Base-by-base conservation (phyloP, 805 yeast genomes). In the Danielozyma ontarioensis region DNA sequence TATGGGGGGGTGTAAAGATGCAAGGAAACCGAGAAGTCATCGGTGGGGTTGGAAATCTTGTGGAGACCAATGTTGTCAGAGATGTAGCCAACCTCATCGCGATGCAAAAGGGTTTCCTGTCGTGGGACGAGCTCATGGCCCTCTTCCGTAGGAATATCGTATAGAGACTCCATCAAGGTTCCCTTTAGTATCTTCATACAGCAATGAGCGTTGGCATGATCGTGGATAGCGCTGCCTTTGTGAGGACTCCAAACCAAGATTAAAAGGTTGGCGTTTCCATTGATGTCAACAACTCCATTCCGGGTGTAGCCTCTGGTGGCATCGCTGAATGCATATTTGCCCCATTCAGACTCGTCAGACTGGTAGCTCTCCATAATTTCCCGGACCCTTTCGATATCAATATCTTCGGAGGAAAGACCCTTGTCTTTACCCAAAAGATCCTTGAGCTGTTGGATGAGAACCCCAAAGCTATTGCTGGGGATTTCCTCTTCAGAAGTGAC, bases 1-100 rank as follows among this genome's bases (percentile, higher is more conserved):
- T 79, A 79, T 6, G 89, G 87, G 5, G 89, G 88, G 5, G 88
- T 80, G 58, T 82, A 82, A 34, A 82, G 65, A 54, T 82, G 89
- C 52, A 82, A 65, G 27, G 83, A 73, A 12, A 82, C 75, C 10
- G 84, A 76, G 15, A 62, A 54, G 25, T 63, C 64, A 14, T 58
- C 50, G 1, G 59, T 29, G 5, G 68, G 69, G 50, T 82, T 82
- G 27, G 64, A 56, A 50, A 82, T 79, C 42, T 72, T 63, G 57
- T 82, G 90, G 36, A 78, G 61, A 1, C 89, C 90, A 29, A 82
- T 68, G 19, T 59, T 54, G 53, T 82, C 89, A 27, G 74, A 60
- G 49, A 82, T 82, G 57, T 81, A 80, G 3, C 82, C 74, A 13
- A 79, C 84, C 27, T 69, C 64, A 50, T 74, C 62, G 23, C 58